phyloP scores from a whole-genome alignment of 164 flowering plant genomes.

The Hamamelis virginiana region DNA sequence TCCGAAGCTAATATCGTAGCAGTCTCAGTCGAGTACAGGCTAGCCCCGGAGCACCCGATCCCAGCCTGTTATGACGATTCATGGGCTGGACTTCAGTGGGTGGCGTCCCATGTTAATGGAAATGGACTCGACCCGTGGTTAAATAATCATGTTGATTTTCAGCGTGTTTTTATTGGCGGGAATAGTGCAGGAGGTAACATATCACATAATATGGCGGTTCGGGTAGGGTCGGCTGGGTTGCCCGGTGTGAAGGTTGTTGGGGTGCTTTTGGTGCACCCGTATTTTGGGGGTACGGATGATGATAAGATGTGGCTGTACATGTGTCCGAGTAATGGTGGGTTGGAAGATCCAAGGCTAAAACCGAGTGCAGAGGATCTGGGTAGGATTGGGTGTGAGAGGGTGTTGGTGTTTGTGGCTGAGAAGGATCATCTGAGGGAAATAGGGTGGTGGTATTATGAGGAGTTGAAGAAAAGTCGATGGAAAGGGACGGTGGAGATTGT shows the following conservation, averaged over 20 bases:
- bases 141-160: constrained; percentile 23
- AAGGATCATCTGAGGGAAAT: constrained; percentile 19
- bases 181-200: constrained; percentile 47
- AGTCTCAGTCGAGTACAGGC: constrained; percentile 39
- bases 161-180: constrained; percentile 27
- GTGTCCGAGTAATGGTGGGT: constrained; percentile 24
- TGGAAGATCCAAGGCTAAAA: constrained; percentile 33
- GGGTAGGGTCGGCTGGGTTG: constrained; percentile 17
- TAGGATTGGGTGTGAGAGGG: constrained; percentile 23
- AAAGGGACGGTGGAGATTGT: constrained; percentile 31
- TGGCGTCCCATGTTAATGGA: constrained; percentile 22
- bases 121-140: constrained; percentile 30
- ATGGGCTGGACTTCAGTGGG: constrained; percentile 33
- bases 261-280: constrained; percentile 25
- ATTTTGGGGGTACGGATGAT: constrained; percentile 14
- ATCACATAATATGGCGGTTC: constrained; percentile 19
- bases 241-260: constrained; percentile 19
- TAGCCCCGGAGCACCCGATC: constrained; percentile 31
- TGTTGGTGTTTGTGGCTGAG: constrained; percentile 34
- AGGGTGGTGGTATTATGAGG: constrained; percentile 20
- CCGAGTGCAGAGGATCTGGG: constrained; percentile 31
- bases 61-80: constrained; percentile 37
- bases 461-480: constrained; percentile 34
- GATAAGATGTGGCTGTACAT: constrained; percentile 26
- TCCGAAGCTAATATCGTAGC: constrained; percentile 26